Evolutionary conservation across 1,284 basidiomycete genomes (phyloP), one percentile per base, ranked within the genome.

Genomic region (Exobasidium rhododendri): DNA sequence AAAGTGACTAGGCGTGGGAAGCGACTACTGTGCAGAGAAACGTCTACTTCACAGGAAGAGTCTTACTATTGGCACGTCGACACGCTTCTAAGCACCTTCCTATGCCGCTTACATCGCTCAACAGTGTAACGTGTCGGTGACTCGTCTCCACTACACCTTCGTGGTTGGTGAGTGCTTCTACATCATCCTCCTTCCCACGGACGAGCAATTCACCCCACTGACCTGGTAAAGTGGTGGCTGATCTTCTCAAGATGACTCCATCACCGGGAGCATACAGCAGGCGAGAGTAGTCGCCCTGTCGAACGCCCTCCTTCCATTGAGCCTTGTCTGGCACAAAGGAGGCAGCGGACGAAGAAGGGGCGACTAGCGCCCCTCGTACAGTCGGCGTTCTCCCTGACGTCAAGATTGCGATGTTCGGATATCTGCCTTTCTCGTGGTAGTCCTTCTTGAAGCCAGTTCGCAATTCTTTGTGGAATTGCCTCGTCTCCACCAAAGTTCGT

Each of bases 361-460:
- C 74, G 0, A 77, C 70, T 2, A 79, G 56, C 4, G 73, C 70
- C 0, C 78, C 79, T 5, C 75, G 68, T 0, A 78, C 77, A 1
- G 78, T 75, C 0, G 80, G 71, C 6, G 78, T 76, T 17, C 72
- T 65, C 14, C 66, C 68, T 0, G 70, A 73, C 2, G 76, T 70
- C 11, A 80, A 32, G 24, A 80, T 58, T 29, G 72, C 64, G 13
- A 80, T 51, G 4, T 79, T 78, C n/a, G 80, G 80, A 59, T 80
- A 80, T 2, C 7, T 22, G 2, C 64, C 64, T 10, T 26, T 14
- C 0, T 30, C n/a, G 0, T 59, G 47, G 26, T 65, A 46, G 20
- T 58, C 43, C 0, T 61, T 56, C 49, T 73, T 66, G 59, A 74
- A 80, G 1, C 64, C 62, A 2, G 45, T 30, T 43, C 64, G 59